phyloP scores from a whole-genome alignment of 83 land plant genomes.

The Diphasiastrum complanatum region DNA sequence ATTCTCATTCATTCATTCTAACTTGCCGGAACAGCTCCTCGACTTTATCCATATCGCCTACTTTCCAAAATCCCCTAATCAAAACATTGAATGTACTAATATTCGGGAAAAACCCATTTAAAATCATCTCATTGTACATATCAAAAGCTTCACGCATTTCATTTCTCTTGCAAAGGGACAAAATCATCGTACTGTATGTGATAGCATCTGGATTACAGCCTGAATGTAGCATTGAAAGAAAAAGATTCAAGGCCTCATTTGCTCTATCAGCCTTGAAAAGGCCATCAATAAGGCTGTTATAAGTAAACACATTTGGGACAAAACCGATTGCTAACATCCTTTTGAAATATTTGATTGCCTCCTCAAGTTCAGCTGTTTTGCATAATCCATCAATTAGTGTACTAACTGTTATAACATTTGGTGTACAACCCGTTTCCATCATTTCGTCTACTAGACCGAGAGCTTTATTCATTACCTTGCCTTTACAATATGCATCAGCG shows the following conservation, averaged over 20 bases:
- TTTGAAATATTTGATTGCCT: not conserved
- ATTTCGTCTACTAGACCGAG: no score
- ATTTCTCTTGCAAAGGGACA: not conserved
- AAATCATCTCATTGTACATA: no score
- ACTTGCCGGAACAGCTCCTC: no score
- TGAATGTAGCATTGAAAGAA: constrained; percentile 29
- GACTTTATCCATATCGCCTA: no score
- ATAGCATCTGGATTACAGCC: constrained; percentile 22
- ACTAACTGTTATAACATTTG: not conserved
- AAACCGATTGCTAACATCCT: not conserved
- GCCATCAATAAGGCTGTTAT: not conserved
- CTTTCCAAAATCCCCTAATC: no score
- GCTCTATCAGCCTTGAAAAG: constrained; percentile 27
- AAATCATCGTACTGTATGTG: not conserved
- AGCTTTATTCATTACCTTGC: no score
- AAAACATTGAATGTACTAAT: constrained; percentile 15
- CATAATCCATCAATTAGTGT: not conserved
- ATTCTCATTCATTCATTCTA: no score
- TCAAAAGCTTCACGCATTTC: no score
- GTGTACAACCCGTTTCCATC: not conserved
- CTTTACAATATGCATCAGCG: not conserved
- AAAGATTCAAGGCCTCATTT: constrained; percentile 24
- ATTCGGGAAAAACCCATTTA: constrained; percentile 11
- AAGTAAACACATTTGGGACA: not conserved
- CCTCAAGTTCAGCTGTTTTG: not conserved